These are phyloP conservation scores for Salix exigua DNA, from an alignment of 345 rosid genomes.

Conservation along the genomic window DNA sequence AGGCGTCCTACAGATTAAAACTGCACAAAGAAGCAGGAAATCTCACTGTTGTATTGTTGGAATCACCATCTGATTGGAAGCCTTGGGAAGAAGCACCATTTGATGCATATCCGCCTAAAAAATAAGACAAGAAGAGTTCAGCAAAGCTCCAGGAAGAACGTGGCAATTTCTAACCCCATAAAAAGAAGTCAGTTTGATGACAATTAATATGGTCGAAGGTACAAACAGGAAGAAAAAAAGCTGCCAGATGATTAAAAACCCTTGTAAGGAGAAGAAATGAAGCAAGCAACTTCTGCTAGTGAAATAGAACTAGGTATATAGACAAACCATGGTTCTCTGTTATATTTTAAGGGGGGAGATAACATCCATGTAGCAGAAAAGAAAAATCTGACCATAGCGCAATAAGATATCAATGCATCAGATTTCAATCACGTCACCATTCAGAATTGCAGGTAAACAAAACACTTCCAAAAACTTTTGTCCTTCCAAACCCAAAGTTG, in stretches of 20 bases:
- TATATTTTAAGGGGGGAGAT: background rate
- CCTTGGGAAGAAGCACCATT: conserved; percentile 55
- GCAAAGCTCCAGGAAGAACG: background rate
- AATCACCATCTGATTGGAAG: conserved; percentile 63
- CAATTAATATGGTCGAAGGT: background rate
- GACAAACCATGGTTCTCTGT: background rate
- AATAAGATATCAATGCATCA: background rate
- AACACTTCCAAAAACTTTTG: background rate
- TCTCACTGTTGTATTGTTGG: conserved; percentile 80
- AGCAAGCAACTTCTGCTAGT: background rate
- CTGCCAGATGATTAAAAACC: background rate
- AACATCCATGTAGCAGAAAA: background rate
- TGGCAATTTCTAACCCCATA: background rate
- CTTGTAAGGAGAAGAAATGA: background rate
- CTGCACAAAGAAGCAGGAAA: conserved; percentile 16
- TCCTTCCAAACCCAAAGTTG: background rate
- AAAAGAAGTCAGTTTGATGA: background rate
- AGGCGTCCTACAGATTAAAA: conserved; percentile 14
- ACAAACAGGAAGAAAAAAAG: background rate
- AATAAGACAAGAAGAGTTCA: background rate
- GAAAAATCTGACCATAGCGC: background rate
- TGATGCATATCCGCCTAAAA: conserved; percentile 59
- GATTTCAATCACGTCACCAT: background rate
- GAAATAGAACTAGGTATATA: background rate
- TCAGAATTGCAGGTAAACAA: background rate